Evolutionary conservation across 371 early-diverging fungal species (phyloP), one percentile per base, ranked within the genome.

Genomic region (Conidiobolus incongruus): DNA sequence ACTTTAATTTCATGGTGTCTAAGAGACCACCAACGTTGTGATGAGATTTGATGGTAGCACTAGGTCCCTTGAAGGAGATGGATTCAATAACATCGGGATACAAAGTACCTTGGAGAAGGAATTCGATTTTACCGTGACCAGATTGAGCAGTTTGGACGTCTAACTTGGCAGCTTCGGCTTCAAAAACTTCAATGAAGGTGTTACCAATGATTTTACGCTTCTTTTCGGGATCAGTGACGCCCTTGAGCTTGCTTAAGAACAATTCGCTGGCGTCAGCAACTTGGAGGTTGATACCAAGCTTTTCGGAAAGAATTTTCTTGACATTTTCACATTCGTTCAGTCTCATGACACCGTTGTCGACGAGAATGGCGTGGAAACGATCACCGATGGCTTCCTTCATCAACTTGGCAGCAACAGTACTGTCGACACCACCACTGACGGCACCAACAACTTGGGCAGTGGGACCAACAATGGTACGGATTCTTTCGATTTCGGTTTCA

Each of bases 51-150:
- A 95, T 95, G 50, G 91, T 91, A 17, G 91, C 96, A 51, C 74
- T 73, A 34, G 96, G 96, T 7, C 96, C 96, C 79, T 95, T 95
- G 82, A 92, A 95, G 19, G 89, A 88, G 52, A 95, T 84, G 45
- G 79, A 78, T 68, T 95, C 96, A 52, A 95, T 95, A 41, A 95
- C 96, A 65, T 95, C 96, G 38, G 96, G 96, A 61, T 92, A 95
- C 41, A 95, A 68, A n/a, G 96, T 95, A 46, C 96, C 96, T 65
- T 92, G 95, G 46, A 95, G 65, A 53, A 95, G 66, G 59, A 75
- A 95, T 61, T 92, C 86, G 46, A 92, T 76, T 45, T 81, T 66
- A n/a, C 68, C 69, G 15, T 46, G 53, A 5, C 69, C 70, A 33
- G 49, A 44, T 32, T 71, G 62, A 50, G 64, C 72, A 49, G 65